phyloP scores from a whole-genome alignment of 2,329 filamentous ascomycete genomes.

The Harringtonia aguacate region DNA sequence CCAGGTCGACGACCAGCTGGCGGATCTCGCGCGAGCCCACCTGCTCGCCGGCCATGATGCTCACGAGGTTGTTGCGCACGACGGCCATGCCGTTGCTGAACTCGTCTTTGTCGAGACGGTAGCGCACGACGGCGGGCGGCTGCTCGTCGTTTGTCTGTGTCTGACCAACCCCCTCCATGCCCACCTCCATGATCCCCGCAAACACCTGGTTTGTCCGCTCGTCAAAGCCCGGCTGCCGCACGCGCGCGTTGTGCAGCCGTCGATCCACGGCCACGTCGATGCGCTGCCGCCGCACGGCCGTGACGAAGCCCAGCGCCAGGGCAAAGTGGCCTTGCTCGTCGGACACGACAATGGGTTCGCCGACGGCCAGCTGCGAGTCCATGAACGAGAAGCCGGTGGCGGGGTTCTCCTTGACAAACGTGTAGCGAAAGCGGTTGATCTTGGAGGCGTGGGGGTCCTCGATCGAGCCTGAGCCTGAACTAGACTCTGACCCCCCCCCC shows the following conservation, averaged over 20 bases:
- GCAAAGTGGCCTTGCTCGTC: constrained; percentile 94
- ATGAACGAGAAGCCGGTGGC: constrained; percentile 63
- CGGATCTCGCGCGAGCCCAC: constrained; percentile 64
- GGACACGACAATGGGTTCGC: constrained; percentile 92
- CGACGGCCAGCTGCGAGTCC: constrained; percentile 77
- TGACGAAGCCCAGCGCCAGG: constrained; percentile 83
- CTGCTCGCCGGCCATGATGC: constrained; percentile 74
- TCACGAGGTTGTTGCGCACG: constrained; percentile 85
- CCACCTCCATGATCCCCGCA: constrained; percentile 80
- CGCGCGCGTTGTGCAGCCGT: constrained; percentile 75
- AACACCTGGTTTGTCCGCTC: constrained; percentile 72
- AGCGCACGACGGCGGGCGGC: constrained; percentile 49
- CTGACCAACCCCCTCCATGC: not conserved
- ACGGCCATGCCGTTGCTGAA: constrained; percentile 97
- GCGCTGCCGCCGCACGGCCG: constrained; percentile 59
- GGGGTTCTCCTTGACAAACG: constrained; percentile 60
- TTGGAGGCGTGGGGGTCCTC: constrained; percentile 62
- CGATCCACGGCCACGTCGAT: constrained; percentile 88
- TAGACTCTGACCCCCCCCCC: no score
- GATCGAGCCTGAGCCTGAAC: constrained; percentile 48
- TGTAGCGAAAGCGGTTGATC: constrained; percentile 88
- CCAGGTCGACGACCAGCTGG: constrained; percentile 68
- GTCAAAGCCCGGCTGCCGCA: constrained; percentile 66
- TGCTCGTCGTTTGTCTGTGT: constrained; percentile 22
- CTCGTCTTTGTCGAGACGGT: constrained; percentile 92